Conservation (phyloP, 257 asterid species). For the Gentiana straminea region DNA sequence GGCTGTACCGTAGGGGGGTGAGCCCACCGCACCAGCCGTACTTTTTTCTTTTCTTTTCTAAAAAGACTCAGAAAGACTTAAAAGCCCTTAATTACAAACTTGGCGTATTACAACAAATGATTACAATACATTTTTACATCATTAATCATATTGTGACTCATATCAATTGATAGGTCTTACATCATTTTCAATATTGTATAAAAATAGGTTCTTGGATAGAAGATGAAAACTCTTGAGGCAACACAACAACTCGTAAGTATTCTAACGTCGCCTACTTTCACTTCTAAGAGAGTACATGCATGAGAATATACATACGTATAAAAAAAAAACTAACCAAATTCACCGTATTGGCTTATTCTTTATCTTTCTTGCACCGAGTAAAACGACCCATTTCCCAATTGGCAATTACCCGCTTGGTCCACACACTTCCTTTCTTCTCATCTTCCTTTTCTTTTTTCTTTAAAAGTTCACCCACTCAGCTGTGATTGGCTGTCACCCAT, state of each 20-base stretch:
- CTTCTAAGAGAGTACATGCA: background rate
- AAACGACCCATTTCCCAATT: background rate
- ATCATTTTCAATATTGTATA: background rate
- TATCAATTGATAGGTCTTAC: too few species aligned
- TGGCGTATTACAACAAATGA: background rate
- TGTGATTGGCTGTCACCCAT: constrained; percentile 9
- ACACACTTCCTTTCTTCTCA: too few species aligned
- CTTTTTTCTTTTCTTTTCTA: background rate
- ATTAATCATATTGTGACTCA: too few species aligned
- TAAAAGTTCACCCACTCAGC: background rate
- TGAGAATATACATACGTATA: background rate
- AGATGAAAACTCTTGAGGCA: too few species aligned
- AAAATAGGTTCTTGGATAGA: too few species aligned
- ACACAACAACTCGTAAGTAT: too few species aligned
- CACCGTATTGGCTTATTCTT: background rate
- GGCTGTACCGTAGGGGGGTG: too few species aligned
- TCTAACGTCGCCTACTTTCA: background rate
- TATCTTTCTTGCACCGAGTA: too few species aligned
- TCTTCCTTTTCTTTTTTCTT: background rate
- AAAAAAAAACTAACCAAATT: constrained; percentile 1
- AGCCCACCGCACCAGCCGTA: too few species aligned
- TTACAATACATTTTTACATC: too few species aligned
- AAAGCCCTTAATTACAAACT: background rate
- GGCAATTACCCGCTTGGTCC: background rate
- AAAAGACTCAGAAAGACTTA: background rate